Evolutionary conservation across 140 eudicot species (phyloP), one percentile per base, ranked within the genome.

Genomic region (Ambrosia hybrid): DNA sequence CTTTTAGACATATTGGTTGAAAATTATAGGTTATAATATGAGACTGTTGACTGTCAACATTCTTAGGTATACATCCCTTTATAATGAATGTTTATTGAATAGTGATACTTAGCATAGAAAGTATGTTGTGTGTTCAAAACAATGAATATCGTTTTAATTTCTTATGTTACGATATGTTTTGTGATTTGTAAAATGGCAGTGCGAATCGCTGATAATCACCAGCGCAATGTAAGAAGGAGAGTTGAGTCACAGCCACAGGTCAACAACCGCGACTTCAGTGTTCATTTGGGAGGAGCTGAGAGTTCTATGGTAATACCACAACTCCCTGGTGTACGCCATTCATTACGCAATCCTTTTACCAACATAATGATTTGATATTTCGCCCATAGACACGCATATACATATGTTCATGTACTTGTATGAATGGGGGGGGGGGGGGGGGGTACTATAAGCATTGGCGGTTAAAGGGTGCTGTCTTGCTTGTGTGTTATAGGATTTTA

Each of bases 151-250:
- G 15, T 15, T 73, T 17, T 51, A 9, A 34, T 17, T 52, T 11
- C 17, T 51, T 58, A 38, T 16, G 58, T 52, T 74, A 66, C 71
- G 36, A 51, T 49, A 52, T 52, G 36, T 56, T 55, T n/a, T 46
- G 41, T 79, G 78, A 73, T 58, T 61, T 61, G 43, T 43, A 57
- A 30, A 57, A 46, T 72, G 68, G 45, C 81, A 81, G 91, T 65
- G 36, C 83, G 70, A 41, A 34, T 71, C 43, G 38, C 21, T 11
- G 17, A 12, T 34, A 34, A 12, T 60, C 66, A 21, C 67, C 60
- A 62, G 59, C 85, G 78, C 68, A 62, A 52, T 78, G 80, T 78
- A 74, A 83, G 91, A 33, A 79, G 82, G 80, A 82, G 87, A 75
- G 34, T 33, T 60, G 66, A 60, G 43, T 12, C 66, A 10, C 67